A percentile compares a stretch with the other conserved stretches of the same genome.
Evolutionary conservation across 495 filamentous ascomycete genomes (phyloP).

Genomic region (Penicillium samsonianum): DNA sequence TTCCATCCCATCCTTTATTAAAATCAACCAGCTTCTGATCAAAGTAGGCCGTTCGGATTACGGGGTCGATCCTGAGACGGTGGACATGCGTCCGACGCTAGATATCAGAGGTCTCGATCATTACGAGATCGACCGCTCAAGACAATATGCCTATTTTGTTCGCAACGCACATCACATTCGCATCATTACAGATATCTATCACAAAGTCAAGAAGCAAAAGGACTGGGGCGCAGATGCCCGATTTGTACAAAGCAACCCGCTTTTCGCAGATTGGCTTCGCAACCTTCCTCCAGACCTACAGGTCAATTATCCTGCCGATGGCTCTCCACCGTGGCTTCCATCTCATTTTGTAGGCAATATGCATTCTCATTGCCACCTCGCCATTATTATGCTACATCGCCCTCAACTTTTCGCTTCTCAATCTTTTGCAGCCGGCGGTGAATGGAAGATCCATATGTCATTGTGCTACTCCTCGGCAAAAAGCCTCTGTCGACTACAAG

Average conservation of each 20-base stretch:
- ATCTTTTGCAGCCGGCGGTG: slow-evolving; percentile 67
- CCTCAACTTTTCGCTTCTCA: slow-evolving; percentile 81
- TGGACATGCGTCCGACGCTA: slow-evolving; percentile 71
- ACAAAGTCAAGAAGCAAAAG: slow-evolving; percentile 76
- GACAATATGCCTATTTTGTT: slow-evolving; percentile 81
- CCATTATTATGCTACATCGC: slow-evolving; percentile 83
- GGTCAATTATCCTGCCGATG: slow-evolving; percentile 74
- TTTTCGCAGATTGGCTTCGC: slow-evolving; percentile 71
- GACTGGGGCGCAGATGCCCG: slow-evolving; percentile 89
- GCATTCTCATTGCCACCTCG: slow-evolving; percentile 89
- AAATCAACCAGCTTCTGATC: slow-evolving; percentile 2
- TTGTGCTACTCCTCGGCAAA: slow-evolving; percentile 87
- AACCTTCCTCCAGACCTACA: slow-evolving; percentile 79
- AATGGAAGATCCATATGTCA: slow-evolving; percentile 86
- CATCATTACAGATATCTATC: slow-evolving; percentile 71
- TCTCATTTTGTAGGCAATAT: slow-evolving; percentile 91
- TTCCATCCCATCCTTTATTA: slow-evolving; percentile 2
- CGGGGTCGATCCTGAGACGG: slow-evolving; percentile 69
- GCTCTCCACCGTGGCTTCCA: slow-evolving; percentile 79
- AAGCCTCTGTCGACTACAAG: slow-evolving; percentile 85
- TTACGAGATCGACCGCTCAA: slow-evolving; percentile 72
- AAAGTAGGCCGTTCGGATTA: slow-evolving; percentile 76
- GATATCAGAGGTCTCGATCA: slow-evolving; percentile 69
- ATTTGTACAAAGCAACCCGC: slow-evolving; percentile 74
- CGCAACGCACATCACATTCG: slow-evolving; percentile 77